Evolutionary conservation across 2,329 filamentous ascomycete genomes (phyloP).

Genomic region (Hypoxylon sp.): DNA sequence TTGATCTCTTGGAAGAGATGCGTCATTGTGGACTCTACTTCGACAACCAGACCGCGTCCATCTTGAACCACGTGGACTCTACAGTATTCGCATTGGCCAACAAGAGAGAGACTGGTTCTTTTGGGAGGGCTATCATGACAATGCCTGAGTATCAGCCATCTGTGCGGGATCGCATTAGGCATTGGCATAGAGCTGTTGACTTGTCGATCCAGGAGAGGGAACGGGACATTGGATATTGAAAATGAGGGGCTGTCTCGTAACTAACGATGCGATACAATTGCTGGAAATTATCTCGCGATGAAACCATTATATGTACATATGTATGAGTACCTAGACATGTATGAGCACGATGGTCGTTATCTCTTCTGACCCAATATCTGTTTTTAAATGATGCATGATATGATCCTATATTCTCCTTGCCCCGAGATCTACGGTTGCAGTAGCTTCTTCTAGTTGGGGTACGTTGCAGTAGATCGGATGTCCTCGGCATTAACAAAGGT

Average conservation of each 20-base stretch:
- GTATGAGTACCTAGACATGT: constrained; percentile 6
- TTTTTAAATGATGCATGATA: not conserved
- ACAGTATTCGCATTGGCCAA: constrained; percentile 35
- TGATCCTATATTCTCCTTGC: not conserved
- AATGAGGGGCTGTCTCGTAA: too few species aligned
- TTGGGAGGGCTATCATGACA: constrained; percentile 53
- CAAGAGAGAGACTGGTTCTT: constrained; percentile 47
- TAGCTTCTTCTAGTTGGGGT: constrained; percentile 16
- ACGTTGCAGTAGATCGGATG: constrained; percentile 14
- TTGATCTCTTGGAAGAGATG: constrained; percentile 76
- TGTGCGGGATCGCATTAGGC: constrained; percentile 50
- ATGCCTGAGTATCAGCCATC: constrained; percentile 58
- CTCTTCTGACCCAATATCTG: not conserved
- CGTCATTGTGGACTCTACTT: constrained; percentile 72
- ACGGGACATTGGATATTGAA: constrained; percentile 44
- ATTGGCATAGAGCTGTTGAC: constrained; percentile 53
- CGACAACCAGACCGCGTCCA: constrained; percentile 62
- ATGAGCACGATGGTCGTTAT: not conserved
- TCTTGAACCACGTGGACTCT: constrained; percentile 56
- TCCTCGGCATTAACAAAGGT: constrained; percentile 5
- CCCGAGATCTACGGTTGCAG: not conserved
- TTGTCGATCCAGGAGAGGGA: constrained; percentile 48
- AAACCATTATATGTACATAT: not conserved
- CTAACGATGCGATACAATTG: not conserved
- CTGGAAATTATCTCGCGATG: not conserved